phyloP scores from a whole-genome alignment of 192 early-diverging fungal species.

The Dimargaris verticillata region DNA sequence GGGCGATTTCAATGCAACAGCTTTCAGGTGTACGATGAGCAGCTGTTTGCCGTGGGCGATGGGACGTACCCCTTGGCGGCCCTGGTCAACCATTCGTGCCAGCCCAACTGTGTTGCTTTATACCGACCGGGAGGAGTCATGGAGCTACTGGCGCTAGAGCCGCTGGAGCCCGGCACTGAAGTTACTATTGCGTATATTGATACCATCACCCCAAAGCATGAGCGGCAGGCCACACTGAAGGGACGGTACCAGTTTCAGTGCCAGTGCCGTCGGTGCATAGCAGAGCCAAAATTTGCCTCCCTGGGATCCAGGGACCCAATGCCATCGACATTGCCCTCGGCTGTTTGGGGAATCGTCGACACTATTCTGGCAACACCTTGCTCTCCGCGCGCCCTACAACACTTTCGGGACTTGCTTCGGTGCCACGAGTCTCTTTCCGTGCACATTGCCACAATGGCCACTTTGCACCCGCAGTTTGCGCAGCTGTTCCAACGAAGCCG shows the following conservation, averaged over 20 bases:
- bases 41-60: conserved; percentile 45
- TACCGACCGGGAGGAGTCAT: conserved; percentile 29
- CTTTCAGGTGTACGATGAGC: conserved; percentile 35
- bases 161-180: conserved; percentile 32
- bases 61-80: conserved; percentile 43
- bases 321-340: neutral
- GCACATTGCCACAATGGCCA: neutral
- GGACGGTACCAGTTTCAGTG: neutral
- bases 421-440: neutral
- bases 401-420: neutral
- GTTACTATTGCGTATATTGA: conserved; percentile 45
- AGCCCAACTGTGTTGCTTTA: conserved; percentile 38
- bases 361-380: neutral
- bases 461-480: neutral
- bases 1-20: conserved; percentile 48
- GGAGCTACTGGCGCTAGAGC: conserved; percentile 30
- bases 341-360: neutral
- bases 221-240: neutral
- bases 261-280: neutral
- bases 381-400: neutral
- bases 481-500: neutral
- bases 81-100: conserved; percentile 50
- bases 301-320: neutral
- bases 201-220: neutral
- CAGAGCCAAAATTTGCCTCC: neutral